Percentiles rank a stretch among this genome's conserved stretches.
These are phyloP conservation scores for Chrysophaeum taylorii DNA, from an alignment of 352 stramenopile genomes.

Conservation along the genomic window DNA sequence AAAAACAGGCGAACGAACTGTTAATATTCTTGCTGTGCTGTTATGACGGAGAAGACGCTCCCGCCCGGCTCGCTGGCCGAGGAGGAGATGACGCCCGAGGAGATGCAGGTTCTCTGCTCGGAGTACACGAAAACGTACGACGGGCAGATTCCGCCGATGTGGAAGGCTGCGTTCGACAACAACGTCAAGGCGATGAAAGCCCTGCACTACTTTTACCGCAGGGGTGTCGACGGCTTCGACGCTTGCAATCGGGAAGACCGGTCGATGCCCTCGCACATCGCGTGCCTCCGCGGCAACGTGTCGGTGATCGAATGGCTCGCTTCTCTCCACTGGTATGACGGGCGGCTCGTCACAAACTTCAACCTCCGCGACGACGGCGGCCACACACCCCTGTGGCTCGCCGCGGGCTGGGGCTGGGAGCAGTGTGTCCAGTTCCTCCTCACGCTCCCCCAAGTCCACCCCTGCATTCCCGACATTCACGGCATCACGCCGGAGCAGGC, in stretches of 20 bases:
- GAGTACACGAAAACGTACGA: conserved; percentile 2
- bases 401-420: conserved; percentile 3
- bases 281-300: not conserved
- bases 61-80: not conserved
- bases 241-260: conserved; percentile 8
- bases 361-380: conserved; percentile 14
- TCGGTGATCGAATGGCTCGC: conserved; percentile 9
- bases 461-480: not conserved
- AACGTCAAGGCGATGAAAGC: conserved; percentile 10
- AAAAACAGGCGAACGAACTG: no score
- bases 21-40: no score
- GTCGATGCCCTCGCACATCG: conserved; percentile 14
- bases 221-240: conserved; percentile 13
- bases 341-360: conserved; percentile 11
- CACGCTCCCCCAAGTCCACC: conserved; percentile 8
- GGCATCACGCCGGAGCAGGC: conserved; percentile 4
- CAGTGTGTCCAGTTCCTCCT: not conserved
- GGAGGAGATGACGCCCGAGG: not conserved
- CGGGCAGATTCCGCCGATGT: conserved; percentile 1
- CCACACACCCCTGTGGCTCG: conserved; percentile 10
- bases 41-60: not conserved
- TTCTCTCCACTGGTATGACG: conserved; percentile 9
- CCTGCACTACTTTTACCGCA: conserved; percentile 7
- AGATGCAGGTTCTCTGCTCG: not conserved
- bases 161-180: conserved; percentile 13